Base-by-base conservation (phyloP, 257 asterid species). In the Penstemon newberryi region DNA sequence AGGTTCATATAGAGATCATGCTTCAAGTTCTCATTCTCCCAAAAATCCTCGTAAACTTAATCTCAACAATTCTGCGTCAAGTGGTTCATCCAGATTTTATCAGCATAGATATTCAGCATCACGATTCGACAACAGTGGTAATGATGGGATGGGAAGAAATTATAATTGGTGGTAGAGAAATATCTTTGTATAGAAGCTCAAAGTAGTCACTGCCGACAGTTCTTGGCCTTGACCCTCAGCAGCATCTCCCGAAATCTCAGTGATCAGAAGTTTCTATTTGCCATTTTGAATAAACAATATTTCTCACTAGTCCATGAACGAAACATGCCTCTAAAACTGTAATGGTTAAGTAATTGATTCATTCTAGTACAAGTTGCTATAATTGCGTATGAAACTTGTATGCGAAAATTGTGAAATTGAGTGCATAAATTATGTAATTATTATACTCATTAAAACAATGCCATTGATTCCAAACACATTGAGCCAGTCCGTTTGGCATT, bases 101-200 rank as follows among this genome's bases (percentile, higher is more conserved):
- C 83, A 75, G 69, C 79, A 72, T 15, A 73, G 79, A 57, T 80
- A 60, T 76, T 76, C 90, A 4, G 85, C 90, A 3, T 82, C 97
- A 7, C 79, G 89, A 53, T 87, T 77, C 70, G 80, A 81, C 56
- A 66, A 79, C 75, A 69, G 38, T 66, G 71, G 78, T 65, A 70
- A 75, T 37, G 77, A 77, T 18, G 82, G 82, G 46, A 51, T 8
- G 55, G 77, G 85, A 65, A 88, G 90, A 79, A 74, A 73, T 67
- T 56, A 77, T 73, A 59, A 75, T 15, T 76, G 86, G 85, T 82
- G 80, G 76, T 79, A 81, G 72, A 36, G 25, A 37, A 39, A 25
- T 49, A 38, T 9, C 36, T 51, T 7, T 38, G 40, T 6, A 25
- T 18, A 12, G 66, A 65, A 46, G 38, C 8, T 18, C 47, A 25